Base-by-base conservation (phyloP, 2,329 filamentous ascomycete genomes). In the Calonectria hongkongensis region DNA sequence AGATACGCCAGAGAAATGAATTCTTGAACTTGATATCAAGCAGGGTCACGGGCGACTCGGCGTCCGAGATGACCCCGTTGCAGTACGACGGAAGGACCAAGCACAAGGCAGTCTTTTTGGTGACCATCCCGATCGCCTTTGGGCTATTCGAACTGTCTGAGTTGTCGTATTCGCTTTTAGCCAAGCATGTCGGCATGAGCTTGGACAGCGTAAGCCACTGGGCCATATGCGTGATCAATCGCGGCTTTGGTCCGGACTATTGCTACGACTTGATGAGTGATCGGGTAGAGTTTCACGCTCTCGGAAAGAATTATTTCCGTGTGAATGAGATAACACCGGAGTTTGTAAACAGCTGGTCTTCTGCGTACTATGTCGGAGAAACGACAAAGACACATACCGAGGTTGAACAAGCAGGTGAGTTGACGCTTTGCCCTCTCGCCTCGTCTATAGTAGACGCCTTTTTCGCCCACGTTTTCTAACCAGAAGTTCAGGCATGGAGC, bases 261-360 rank as follows among this genome's bases (percentile, higher is more conserved):
- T 79, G 76, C 56, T 79, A 79, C 15, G 78, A 79, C 54, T 63
- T 79, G 13, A 79, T 79, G 78, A 80, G 78, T 8, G 78, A 79
- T 50, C 73, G 78, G 3, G 6, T 79, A 25, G 78, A 79, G 50
- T 68, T 79, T 33, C 75, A 69, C 2, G 74, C 73, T 16, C 4
- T 79, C 45, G 78, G 78, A 1, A 79, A 71, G 56, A 79, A 79
- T 2, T 79, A 79, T 10, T 79, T 79, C 16, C 74, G 78, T 1
- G 74, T 79, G 4, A 63, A 69, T 0, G 56, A 73, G 5, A 77
- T 79, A 1, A 77, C 74, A 0, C 21, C 74, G 0, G 78, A 77
- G 12, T 79, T 79, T 75, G 68, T 79, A 7, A 30, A 76, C 27
- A 75, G 74, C 1, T 79, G 78, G 78, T 79, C 76, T 54, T 80